phyloP scores from a whole-genome alignment of 192 early-diverging fungal genomes.

The Cetraspora pellucida region DNA sequence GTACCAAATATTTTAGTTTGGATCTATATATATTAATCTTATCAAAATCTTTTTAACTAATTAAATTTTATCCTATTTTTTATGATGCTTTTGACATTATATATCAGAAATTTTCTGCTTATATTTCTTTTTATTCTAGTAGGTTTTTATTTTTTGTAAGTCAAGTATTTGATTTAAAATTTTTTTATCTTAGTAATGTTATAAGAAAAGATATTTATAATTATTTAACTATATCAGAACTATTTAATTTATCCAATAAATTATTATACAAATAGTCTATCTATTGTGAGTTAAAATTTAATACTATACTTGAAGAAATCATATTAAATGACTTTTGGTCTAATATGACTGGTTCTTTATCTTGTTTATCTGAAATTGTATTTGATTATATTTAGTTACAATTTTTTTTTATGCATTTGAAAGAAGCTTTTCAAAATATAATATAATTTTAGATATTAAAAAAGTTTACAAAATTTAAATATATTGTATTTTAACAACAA shows the following conservation, averaged over 20 bases:
- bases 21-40: not conserved
- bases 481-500: too few relatives aligned
- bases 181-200: not conserved
- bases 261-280: slow-evolving; percentile 11
- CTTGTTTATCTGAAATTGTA: too few relatives aligned
- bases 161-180: slow-evolving; percentile 9
- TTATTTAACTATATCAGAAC: not conserved
- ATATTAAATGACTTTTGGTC: not conserved
- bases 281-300: not conserved
- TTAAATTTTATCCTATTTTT: not conserved
- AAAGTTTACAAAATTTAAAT: too few relatives aligned
- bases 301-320: too few relatives aligned
- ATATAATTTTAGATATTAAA: too few relatives aligned
- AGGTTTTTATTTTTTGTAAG: not conserved
- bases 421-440: too few relatives aligned
- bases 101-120: not conserved
- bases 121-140: slow-evolving; percentile 1
- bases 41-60: not conserved
- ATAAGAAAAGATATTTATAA: not conserved
- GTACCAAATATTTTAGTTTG: not conserved
- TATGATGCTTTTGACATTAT: not conserved
- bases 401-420: too few relatives aligned
- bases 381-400: too few relatives aligned
- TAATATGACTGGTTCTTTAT: too few relatives aligned
- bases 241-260: not conserved